A percentile compares a stretch with the other conserved stretches of the same genome.
Evolutionary conservation across 495 filamentous ascomycete species (phyloP).

Genomic region (Tuber melanosporum): DNA sequence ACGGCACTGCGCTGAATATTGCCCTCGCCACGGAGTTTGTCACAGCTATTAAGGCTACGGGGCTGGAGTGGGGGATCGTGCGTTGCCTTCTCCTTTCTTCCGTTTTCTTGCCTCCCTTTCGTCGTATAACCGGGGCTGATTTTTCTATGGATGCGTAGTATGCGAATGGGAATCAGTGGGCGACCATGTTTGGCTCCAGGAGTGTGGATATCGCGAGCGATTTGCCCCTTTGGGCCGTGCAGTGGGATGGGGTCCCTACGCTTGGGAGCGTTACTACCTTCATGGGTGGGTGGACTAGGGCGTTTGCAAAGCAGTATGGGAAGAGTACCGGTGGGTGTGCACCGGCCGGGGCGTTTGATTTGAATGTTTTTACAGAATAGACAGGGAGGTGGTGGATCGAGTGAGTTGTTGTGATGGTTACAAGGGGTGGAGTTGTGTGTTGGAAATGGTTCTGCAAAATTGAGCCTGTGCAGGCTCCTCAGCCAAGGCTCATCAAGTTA

Average conservation of each 20-base stretch:
- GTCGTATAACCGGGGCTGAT: neutral
- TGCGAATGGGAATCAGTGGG: constrained; percentile 39
- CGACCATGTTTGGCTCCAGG: constrained; percentile 37
- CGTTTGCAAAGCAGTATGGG: constrained; percentile 41
- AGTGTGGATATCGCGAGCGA: constrained; percentile 36
- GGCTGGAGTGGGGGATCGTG: constrained; percentile 31
- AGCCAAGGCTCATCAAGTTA: neutral
- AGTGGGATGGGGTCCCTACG: constrained; percentile 31
- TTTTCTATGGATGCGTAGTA: constrained; percentile 5
- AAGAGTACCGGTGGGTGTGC: constrained; percentile 16
- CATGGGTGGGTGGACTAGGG: constrained; percentile 41
- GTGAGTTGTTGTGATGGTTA: neutral
- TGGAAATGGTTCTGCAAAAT: neutral
- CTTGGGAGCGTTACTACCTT: constrained; percentile 34
- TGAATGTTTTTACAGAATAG: constrained; percentile 20
- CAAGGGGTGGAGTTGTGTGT: neutral
- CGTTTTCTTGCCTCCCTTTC: neutral
- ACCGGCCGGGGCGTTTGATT: constrained; percentile 10
- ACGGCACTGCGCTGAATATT: constrained; percentile 20
- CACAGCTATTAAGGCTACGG: constrained; percentile 27
- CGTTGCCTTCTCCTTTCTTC: neutral
- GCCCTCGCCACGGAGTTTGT: constrained; percentile 32
- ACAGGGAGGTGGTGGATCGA: neutral
- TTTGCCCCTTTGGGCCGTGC: constrained; percentile 40
- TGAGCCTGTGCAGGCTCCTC: neutral